Percentiles rank a stretch among this genome's conserved stretches.
These are phyloP conservation scores for Picochlorum sp. DNA, from an alignment of 139 green algal genomes.

Conservation along the genomic window DNA sequence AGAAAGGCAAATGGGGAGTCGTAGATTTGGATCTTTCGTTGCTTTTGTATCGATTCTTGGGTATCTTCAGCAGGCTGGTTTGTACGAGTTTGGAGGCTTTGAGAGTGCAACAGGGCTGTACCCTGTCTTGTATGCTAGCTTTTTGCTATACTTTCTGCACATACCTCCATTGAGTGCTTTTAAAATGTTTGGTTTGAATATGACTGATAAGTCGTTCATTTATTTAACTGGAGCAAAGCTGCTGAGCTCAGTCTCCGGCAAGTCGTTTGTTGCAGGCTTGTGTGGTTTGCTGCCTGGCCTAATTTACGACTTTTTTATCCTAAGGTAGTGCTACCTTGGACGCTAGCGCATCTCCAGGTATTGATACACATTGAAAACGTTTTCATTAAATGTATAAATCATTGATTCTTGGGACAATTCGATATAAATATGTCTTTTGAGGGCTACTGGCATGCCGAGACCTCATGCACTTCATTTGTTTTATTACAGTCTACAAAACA, in stretches of 20 bases:
- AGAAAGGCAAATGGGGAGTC: slow-evolving; percentile 33
- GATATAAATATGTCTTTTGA: too few relatives aligned
- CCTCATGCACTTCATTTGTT: too few relatives aligned
- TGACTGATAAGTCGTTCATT: slow-evolving; percentile 56
- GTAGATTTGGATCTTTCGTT: slow-evolving; percentile 43
- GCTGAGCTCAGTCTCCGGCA: slow-evolving; percentile 23
- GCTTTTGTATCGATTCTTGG: slow-evolving; percentile 6
- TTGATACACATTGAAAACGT: too few relatives aligned
- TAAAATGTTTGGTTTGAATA: slow-evolving; percentile 33
- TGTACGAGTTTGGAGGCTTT: background rate
- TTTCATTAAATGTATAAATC: too few relatives aligned
- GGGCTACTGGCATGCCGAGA: too few relatives aligned
- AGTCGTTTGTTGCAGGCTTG: slow-evolving; percentile 13
- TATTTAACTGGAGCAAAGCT: slow-evolving; percentile 57
- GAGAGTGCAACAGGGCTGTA: slow-evolving; percentile 23
- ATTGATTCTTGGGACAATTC: too few relatives aligned
- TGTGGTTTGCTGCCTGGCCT: slow-evolving; percentile 34
- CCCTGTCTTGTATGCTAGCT: slow-evolving; percentile 45
- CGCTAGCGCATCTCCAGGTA: too few relatives aligned
- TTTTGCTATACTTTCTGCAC: slow-evolving; percentile 43
- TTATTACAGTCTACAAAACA: too few relatives aligned
- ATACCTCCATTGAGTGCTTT: slow-evolving; percentile 39
- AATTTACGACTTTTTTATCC: too few relatives aligned
- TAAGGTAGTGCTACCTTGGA: too few relatives aligned
- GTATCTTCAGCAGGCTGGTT: slow-evolving; percentile 23